Evolutionary conservation across 176 grass and related monocot genomes (phyloP).

Genomic region (Aegilops bicornis): DNA sequence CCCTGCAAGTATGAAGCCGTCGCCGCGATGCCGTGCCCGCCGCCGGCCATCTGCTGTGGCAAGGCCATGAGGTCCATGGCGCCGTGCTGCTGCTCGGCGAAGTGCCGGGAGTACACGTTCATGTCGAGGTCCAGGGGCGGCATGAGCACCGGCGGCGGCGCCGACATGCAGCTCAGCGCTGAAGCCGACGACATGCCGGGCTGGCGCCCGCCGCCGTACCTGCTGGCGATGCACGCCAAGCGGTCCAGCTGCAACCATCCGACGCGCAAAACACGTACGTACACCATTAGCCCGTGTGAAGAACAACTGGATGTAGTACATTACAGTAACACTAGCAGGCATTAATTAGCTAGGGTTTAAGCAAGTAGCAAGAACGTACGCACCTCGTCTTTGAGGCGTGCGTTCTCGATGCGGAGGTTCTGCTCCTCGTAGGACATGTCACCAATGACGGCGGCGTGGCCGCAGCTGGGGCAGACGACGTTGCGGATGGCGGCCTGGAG

Average conservation of each 20-base stretch:
- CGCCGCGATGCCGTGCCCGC: neutral
- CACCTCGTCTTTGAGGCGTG: constrained; percentile 92
- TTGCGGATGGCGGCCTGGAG: constrained; percentile 88
- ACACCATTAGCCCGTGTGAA: neutral
- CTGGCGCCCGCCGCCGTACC: constrained; percentile 51
- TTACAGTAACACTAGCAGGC: neutral
- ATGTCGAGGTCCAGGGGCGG: constrained; percentile 85
- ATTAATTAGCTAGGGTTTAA: constrained; percentile 12
- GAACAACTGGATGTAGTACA: neutral
- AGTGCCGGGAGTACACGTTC: constrained; percentile 75
- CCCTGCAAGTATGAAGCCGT: constrained; percentile 9
- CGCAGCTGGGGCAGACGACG: constrained; percentile 92
- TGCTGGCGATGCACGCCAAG: constrained; percentile 67
- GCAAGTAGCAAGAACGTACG: neutral
- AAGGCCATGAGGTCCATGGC: constrained; percentile 54
- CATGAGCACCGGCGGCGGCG: constrained; percentile 45
- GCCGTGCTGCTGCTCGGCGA: constrained; percentile 44
- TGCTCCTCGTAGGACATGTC: constrained; percentile 92
- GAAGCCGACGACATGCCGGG: constrained; percentile 23
- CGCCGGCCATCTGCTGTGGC: constrained; percentile 20
- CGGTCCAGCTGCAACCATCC: constrained; percentile 69
- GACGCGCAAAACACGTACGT: neutral
- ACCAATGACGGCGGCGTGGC: constrained; percentile 83
- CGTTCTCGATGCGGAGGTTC: constrained; percentile 92
- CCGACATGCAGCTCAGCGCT: constrained; percentile 36